A percentile compares a stretch with the other conserved stretches of the same genome.
Evolutionary conservation across 208 protist species (phyloP).

Genomic region (Angomonas ambiguus): DNA sequence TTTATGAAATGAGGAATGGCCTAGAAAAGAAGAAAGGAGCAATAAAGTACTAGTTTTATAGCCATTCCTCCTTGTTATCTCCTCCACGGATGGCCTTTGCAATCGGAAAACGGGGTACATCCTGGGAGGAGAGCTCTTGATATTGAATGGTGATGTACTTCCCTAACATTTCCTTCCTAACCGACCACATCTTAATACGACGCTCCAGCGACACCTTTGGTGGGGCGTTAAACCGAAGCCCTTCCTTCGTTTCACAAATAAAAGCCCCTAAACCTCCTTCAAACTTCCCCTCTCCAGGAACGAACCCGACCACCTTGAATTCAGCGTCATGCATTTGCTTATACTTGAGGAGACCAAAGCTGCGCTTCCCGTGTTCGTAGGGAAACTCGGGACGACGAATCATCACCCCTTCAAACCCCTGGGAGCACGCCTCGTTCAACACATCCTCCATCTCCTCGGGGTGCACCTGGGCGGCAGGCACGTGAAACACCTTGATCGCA

Average conservation of each 20-base stretch:
- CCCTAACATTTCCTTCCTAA: slow-evolving; percentile 53
- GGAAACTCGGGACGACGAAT: slow-evolving; percentile 78
- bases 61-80: slow-evolving; percentile 57
- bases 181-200: slow-evolving; percentile 54
- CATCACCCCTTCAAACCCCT: slow-evolving; percentile 89
- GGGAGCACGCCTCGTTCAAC: slow-evolving; percentile 72
- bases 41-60: slow-evolving; percentile 42
- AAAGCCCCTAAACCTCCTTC: slow-evolving; percentile 80
- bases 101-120: slow-evolving; percentile 87
- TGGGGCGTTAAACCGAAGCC: slow-evolving; percentile 67
- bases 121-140: slow-evolving; percentile 77
- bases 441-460: slow-evolving; percentile 79
- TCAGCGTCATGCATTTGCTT: slow-evolving; percentile 90
- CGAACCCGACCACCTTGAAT: slow-evolving; percentile 82
- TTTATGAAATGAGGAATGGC: too few species aligned
- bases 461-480: slow-evolving; percentile 68
- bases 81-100: slow-evolving; percentile 72
- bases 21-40: slow-evolving; percentile 15
- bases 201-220: slow-evolving; percentile 60
- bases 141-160: slow-evolving; percentile 87
- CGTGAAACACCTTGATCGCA: slow-evolving; percentile 65
- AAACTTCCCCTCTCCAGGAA: slow-evolving; percentile 83
- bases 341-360: slow-evolving; percentile 88
- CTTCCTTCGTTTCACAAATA: slow-evolving; percentile 77
- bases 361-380: slow-evolving; percentile 88